Conservation (phyloP, 352 stramenopile genomes). For the Halophytophthora polymorphica region DNA sequence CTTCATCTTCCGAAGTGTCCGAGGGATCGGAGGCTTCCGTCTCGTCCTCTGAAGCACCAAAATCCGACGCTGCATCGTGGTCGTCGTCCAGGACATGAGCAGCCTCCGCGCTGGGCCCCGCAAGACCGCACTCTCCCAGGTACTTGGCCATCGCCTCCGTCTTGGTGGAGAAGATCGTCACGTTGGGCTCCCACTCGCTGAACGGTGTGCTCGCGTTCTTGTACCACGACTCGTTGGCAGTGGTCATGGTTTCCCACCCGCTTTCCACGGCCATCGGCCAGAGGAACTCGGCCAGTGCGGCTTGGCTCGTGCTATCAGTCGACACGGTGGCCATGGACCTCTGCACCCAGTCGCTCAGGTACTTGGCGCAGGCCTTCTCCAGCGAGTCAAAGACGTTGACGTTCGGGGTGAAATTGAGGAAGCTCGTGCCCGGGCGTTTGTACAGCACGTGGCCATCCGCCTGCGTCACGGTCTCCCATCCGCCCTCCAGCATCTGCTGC, state of each 20-base stretch:
- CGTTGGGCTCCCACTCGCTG: conserved; percentile 64
- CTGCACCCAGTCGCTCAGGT: conserved; percentile 40
- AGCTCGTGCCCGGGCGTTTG: conserved; percentile 63
- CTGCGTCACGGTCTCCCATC: conserved; percentile 64
- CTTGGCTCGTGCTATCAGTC: conserved; percentile 16
- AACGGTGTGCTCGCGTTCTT: conserved; percentile 66
- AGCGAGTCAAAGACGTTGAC: conserved; percentile 79
- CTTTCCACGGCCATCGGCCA: conserved; percentile 50
- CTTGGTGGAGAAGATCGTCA: conserved; percentile 74
- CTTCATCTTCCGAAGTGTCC: conserved; percentile 13
- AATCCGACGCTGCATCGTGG: conserved; percentile 1
- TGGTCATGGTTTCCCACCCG: conserved; percentile 62
- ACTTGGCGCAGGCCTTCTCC: conserved; percentile 50
- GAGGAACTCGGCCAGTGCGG: conserved; percentile 42
- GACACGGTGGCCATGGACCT: conserved; percentile 1
- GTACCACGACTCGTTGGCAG: conserved; percentile 51
- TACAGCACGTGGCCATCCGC: conserved; percentile 52
- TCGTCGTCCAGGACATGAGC: conserved; percentile 9
- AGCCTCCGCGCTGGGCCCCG: conserved; percentile 5
- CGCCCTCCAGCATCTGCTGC: conserved; percentile 49
- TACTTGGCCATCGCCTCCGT: conserved; percentile 57
- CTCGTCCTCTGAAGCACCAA: conserved; percentile 21
- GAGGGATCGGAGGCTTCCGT: conserved; percentile 21
- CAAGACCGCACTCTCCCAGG: conserved; percentile 34
- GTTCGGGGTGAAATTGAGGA: conserved; percentile 68